Conservation (phyloP, 2,329 filamentous ascomycete species). For the Colletotrichum neosansevieriae region DNA sequence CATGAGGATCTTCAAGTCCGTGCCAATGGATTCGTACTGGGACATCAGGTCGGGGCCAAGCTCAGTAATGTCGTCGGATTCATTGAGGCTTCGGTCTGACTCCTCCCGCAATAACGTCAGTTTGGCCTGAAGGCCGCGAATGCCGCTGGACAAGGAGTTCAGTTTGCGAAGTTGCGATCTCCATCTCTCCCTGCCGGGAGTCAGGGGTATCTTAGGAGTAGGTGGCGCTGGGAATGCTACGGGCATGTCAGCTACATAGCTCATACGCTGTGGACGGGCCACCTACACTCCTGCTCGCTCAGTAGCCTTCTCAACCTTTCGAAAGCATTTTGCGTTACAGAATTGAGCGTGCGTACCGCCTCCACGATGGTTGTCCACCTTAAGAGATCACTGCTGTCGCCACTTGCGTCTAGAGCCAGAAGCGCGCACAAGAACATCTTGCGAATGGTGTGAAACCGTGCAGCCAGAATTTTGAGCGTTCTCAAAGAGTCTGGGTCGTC, state of each 20-base stretch:
- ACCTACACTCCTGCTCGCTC: conserved; percentile 82
- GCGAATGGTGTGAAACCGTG: conserved; percentile 82
- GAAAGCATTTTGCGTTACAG: conserved; percentile 71
- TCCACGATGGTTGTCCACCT: conserved; percentile 85
- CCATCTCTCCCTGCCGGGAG: conserved; percentile 84
- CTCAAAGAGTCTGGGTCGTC: conserved; percentile 85
- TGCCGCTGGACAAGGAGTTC: conserved; percentile 88
- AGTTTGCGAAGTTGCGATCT: conserved; percentile 90
- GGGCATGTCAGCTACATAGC: conserved; percentile 31
- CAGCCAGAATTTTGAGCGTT: conserved; percentile 83
- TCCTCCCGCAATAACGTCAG: conserved; percentile 92
- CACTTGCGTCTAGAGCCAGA: conserved; percentile 85
- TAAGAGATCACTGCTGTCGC: conserved; percentile 79
- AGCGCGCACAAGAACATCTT: conserved; percentile 92
- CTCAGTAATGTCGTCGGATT: conserved; percentile 78
- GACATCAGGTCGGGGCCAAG: conserved; percentile 82
- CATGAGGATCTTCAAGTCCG: conserved; percentile 84
- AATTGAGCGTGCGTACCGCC: conserved; percentile 75
- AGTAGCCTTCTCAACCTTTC: conserved; percentile 77
- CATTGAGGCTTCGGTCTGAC: conserved; percentile 82
- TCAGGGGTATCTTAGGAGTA: conserved; percentile 70
- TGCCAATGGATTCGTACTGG: conserved; percentile 95
- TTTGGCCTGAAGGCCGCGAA: conserved; percentile 93
- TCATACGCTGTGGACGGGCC: too few species aligned
- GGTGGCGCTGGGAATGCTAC: conserved; percentile 66